Base-by-base conservation (phyloP, 2,329 filamentous ascomycete genomes). In the Verticillium klebahnii region DNA sequence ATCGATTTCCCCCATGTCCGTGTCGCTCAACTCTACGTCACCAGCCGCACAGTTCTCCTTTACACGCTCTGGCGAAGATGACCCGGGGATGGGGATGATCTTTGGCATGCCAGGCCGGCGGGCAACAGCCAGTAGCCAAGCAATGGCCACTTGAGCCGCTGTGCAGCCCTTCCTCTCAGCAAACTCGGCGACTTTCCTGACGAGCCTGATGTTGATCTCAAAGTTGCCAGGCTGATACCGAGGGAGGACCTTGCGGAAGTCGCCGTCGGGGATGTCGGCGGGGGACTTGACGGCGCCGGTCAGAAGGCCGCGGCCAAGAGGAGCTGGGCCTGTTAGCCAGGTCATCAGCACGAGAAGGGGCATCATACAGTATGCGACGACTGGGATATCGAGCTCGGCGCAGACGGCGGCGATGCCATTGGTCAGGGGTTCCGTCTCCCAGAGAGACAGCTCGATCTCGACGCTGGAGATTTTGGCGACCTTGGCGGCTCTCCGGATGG, bases 31-130 rank as follows among this genome's bases (percentile, higher is more conserved):
- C 2, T 79, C 73, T 5, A 86, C 74, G 34, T 75, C 67, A 11
- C 19, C 45, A 19, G 45, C 45, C 62, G 77, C 79, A 45, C 78
- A 74, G 67, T 91, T 90, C 77, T 90, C 87, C 29, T 75, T 67
- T 8, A 90, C 79, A 19, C 86, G 78, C 39, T 76, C 79, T 9
- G 74, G 75, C 5, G 79, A 85, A 1, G 83, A 84, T 9, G 88
- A 82, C 2, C 88, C 88, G 0, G 88, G 88, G 64, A 91, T 89
- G 5, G 88, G 87, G 12, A 50, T 50, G 67, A 82, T 78, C 60
- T 85, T 76, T 64, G 83, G 79, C 32, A 80, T 76, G 2, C 80
- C 79, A 64, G 85, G 82, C 3, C 76, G 77, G 62, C 84, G 66
- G n/a, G 8, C 45, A n/a, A 50, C 9, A 11, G 45, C 19, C 45